Conservation (phyloP, 2,329 filamentous ascomycete genomes). For the Exophiala phaeomuriformis region DNA sequence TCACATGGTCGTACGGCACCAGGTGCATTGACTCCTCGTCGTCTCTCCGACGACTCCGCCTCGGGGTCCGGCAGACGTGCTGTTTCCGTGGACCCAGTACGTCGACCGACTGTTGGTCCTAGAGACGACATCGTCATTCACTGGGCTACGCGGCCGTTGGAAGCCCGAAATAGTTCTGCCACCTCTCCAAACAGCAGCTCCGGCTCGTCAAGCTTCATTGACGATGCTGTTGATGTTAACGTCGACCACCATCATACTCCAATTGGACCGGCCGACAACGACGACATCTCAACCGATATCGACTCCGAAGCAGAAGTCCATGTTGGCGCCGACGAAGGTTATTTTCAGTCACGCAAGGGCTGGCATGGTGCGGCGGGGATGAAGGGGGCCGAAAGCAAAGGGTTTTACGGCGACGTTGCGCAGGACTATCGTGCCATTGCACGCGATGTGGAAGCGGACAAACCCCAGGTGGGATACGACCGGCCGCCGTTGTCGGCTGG, state of each 20-base stretch:
- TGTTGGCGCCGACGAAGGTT: conserved; percentile 13
- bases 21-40: conserved; percentile 7
- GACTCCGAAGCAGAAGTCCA: not conserved
- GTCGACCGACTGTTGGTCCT: conserved; percentile 5
- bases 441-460: conserved; percentile 14
- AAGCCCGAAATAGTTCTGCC: too few relatives aligned
- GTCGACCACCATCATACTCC: not conserved
- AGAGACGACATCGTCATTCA: conserved; percentile 4
- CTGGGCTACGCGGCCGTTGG: not conserved
- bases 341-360: conserved; percentile 20
- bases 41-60: conserved; percentile 9
- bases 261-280: conserved; percentile 2
- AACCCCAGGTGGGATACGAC: not conserved
- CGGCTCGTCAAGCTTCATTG: too few relatives aligned
- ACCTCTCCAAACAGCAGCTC: too few relatives aligned
- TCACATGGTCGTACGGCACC: conserved; percentile 9
- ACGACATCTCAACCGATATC: conserved; percentile 18
- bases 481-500: not conserved
- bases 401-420: conserved; percentile 17
- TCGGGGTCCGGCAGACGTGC: conserved; percentile 4
- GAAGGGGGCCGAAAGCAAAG: conserved; percentile 5
- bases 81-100: conserved; percentile 13
- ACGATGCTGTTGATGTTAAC: too few relatives aligned
- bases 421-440: conserved; percentile 19
- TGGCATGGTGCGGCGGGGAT: conserved; percentile 17